Evolutionary conservation across 495 filamentous ascomycete species (phyloP).

Genomic region (Geoglossum glabrum): DNA sequence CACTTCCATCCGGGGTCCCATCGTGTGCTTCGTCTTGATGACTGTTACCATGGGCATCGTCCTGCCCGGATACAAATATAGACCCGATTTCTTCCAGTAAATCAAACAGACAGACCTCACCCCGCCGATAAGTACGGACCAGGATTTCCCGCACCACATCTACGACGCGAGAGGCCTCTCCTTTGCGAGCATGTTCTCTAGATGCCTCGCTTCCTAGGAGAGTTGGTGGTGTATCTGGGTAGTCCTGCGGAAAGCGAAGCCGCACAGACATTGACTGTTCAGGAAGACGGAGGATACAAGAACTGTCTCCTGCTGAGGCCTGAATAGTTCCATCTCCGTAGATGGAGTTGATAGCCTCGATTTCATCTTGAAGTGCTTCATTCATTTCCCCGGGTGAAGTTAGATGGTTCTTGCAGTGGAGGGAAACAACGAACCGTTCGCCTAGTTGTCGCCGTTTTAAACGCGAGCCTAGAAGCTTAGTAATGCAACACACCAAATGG

Average conservation of each 20-base stretch:
- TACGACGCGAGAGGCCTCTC: slow-evolving; percentile 46
- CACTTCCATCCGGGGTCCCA: slow-evolving; percentile 22
- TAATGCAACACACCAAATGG: no score
- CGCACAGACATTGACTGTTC: slow-evolving; percentile 25
- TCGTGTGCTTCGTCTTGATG: slow-evolving; percentile 36
- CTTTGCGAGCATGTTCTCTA: slow-evolving; percentile 30
- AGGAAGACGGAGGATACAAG: slow-evolving; percentile 32
- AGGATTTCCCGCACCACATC: slow-evolving; percentile 46
- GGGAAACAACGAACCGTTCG: no score
- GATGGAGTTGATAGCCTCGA: slow-evolving; percentile 83
- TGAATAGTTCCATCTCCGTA: slow-evolving; percentile 52
- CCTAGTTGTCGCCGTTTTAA: no score
- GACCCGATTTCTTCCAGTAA: slow-evolving; percentile 45
- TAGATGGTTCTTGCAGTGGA: background rate
- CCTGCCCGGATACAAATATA: background rate
- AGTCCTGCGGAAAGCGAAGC: slow-evolving; percentile 41
- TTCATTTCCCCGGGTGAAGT: slow-evolving; percentile 27
- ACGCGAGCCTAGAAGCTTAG: no score
- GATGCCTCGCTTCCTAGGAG: slow-evolving; percentile 47
- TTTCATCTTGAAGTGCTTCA: slow-evolving; percentile 64
- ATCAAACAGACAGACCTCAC: slow-evolving; percentile 75
- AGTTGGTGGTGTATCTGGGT: slow-evolving; percentile 48
- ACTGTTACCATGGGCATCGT: slow-evolving; percentile 38
- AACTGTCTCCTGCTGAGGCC: slow-evolving; percentile 12
- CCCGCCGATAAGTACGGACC: slow-evolving; percentile 40